Evolutionary conservation across 179 eudicot genomes (phyloP).

Genomic region (Patellifolia procumbens): DNA sequence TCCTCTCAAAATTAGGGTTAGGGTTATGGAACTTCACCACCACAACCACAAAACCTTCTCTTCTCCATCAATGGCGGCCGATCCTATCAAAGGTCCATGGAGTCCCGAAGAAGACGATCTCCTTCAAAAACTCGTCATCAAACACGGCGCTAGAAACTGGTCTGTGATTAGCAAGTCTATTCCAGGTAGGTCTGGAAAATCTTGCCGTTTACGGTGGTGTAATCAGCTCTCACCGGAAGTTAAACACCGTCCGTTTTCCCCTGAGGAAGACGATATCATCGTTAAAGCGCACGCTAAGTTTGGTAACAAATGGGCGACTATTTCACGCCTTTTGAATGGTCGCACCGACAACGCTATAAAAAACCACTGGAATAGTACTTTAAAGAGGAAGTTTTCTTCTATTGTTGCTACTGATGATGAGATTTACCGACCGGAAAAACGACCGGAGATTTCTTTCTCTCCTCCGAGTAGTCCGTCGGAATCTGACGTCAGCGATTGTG

Average conservation of each 20-base stretch:
- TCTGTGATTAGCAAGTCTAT: constrained; percentile 39
- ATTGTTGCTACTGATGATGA: constrained; percentile 7
- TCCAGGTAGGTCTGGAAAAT: constrained; percentile 45
- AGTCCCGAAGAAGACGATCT: constrained; percentile 42
- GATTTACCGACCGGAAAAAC: constrained; percentile 33
- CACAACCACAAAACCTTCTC: no score
- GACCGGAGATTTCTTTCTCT: constrained; percentile 22
- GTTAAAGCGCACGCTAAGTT: constrained; percentile 28
- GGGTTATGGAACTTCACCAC: constrained; percentile 29
- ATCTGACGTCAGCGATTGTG: constrained; percentile 43
- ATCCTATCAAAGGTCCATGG: constrained; percentile 47
- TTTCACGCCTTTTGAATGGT: constrained; percentile 36
- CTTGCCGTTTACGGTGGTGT: constrained; percentile 52
- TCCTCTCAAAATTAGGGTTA: constrained; percentile 19
- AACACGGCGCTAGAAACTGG: constrained; percentile 47
- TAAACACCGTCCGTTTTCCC: constrained; percentile 39
- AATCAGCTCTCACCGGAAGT: constrained; percentile 51
- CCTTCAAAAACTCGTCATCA: constrained; percentile 24
- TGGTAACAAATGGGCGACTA: constrained; percentile 53
- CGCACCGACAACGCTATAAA: constrained; percentile 51
- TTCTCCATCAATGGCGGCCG: constrained; percentile 17
- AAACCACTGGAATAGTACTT: constrained; percentile 50
- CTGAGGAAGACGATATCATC: constrained; percentile 44
- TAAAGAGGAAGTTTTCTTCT: constrained; percentile 38
- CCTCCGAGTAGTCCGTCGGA: constrained; percentile 35